These are phyloP conservation scores for Hypoxylon sp. DNA, from an alignment of 2,329 filamentous ascomycete genomes.

Conservation along the genomic window DNA sequence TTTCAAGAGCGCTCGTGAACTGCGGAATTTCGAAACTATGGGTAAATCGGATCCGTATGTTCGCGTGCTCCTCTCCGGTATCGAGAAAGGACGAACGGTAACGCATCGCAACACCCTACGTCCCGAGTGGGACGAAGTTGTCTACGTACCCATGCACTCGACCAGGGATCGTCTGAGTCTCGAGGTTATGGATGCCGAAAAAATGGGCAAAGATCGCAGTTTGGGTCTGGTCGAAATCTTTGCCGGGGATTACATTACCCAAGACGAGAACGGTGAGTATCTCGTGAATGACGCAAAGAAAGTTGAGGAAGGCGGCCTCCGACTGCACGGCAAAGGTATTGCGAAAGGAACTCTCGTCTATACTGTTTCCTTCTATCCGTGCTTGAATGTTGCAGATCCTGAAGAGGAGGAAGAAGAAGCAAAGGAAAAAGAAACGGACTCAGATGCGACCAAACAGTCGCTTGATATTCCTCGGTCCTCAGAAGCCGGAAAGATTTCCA, in stretches of 20 bases:
- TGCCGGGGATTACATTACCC: conserved; percentile 80
- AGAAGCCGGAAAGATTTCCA: conserved; percentile 60
- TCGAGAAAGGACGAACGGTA: conserved; percentile 91
- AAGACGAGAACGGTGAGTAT: conserved; percentile 85
- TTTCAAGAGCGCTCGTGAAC: conserved; percentile 82
- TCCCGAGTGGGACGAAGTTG: conserved; percentile 94
- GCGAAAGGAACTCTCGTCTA: conserved; percentile 86
- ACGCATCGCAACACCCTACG: conserved; percentile 97
- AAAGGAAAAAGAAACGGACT: conserved; percentile 51
- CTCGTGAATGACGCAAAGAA: conserved; percentile 81
- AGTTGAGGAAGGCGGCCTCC: conserved; percentile 73
- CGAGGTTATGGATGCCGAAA: conserved; percentile 98
- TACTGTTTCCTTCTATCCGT: conserved; percentile 90
- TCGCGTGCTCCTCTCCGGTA: conserved; percentile 86
- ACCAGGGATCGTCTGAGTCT: conserved; percentile 83
- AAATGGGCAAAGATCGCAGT: conserved; percentile 88
- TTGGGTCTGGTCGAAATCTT: conserved; percentile 84
- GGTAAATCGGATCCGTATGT: conserved; percentile 98
- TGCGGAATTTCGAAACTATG: conserved; percentile 93
- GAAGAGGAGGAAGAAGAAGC: conserved; percentile 75
- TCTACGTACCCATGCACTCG: conserved; percentile 92
- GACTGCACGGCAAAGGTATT: conserved; percentile 77
- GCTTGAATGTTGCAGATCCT: conserved; percentile 86
- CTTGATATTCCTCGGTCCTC: conserved; percentile 52
- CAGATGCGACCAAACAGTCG: conserved; percentile 43